Evolutionary conservation across 2,329 filamentous ascomycete species (phyloP), one percentile per base, ranked within the genome.

Genomic region (Golovinomyces cichoracearum): DNA sequence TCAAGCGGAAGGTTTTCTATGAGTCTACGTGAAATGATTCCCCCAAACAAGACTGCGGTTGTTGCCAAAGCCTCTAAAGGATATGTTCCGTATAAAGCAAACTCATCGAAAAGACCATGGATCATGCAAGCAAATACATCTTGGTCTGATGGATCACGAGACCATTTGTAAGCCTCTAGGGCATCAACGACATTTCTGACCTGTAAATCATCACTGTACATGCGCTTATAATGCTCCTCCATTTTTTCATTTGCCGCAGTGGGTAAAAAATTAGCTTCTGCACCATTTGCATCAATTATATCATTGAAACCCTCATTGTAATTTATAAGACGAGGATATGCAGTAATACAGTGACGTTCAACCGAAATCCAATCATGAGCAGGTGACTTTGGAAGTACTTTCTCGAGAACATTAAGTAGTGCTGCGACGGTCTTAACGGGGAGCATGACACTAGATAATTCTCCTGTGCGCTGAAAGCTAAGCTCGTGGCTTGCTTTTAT

Each of bases 51-150:
- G 9, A 98, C 86, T 3, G 90, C 88, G 0, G 90, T 98, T 10
- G 88, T 95, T 6, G 88, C 88, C 47, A 98, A 68, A 5, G 90
- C 90, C 59, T 94, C 88, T n/a, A 94, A 69, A 0, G 92, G 92
- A 62, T 98, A 98, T 58, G 92, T 86, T 37, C 81, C 76, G 61
- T 94, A 98, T 59, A 93, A 92, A 49, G 80, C 80, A 62, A 94
- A 98, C 65, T 98, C 90, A 57, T 98, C 90, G 57, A 98, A 94
- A 3, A 98, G 68, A 0, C 90, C 90, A 58, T 94, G 86, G 31
- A 98, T 93, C 85, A 98, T 98, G 65, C 88, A 94, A 13, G 88
- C 83, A 61, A 98, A 98, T 5, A 94, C 73, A 60, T 98, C 90
- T 61, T 95, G 90, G 52, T 94, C 84, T 15, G 79, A 67, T 1